Percentiles rank a stretch among this genome's conserved stretches.
phyloP scores from a whole-genome alignment of 2,329 filamentous ascomycete species.

The Penicillium sp. region DNA sequence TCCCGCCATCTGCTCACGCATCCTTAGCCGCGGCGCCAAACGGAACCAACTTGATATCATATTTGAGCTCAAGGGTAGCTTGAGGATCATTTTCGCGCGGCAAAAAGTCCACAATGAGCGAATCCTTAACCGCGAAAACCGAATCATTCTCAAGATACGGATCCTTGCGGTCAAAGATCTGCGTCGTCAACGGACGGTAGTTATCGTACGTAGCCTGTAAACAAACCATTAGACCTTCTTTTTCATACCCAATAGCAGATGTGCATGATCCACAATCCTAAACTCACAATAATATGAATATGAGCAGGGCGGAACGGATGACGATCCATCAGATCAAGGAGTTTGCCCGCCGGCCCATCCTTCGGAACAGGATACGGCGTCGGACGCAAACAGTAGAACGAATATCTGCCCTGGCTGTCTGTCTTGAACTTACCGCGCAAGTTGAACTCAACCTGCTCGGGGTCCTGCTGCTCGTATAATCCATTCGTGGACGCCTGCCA shows the following conservation, averaged over 20 bases:
- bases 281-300: constrained; percentile 58
- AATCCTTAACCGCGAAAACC: constrained; percentile 59
- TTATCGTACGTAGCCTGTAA: constrained; percentile 54
- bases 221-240: background rate
- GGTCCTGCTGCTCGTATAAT: constrained; percentile 70
- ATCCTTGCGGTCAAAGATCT: constrained; percentile 69
- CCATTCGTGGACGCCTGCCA: constrained; percentile 77
- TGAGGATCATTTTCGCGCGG: constrained; percentile 50
- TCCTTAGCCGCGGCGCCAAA: constrained; percentile 8
- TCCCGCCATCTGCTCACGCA: constrained; percentile 4
- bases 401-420: constrained; percentile 61
- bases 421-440: constrained; percentile 69
- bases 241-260: background rate
- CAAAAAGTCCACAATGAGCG: constrained; percentile 55
- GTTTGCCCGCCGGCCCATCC: constrained; percentile 56
- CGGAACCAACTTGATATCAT: constrained; percentile 49
- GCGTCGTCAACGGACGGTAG: constrained; percentile 68
- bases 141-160: constrained; percentile 59
- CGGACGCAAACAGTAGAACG: constrained; percentile 59
- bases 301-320: constrained; percentile 62
- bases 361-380: constrained; percentile 55
- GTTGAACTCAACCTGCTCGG: constrained; percentile 67
- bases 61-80: constrained; percentile 53
- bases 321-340: constrained; percentile 57
- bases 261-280: background rate